Evolutionary conservation across 2,329 filamentous ascomycete genomes (phyloP).

Genomic region (Septoria petroselini): DNA sequence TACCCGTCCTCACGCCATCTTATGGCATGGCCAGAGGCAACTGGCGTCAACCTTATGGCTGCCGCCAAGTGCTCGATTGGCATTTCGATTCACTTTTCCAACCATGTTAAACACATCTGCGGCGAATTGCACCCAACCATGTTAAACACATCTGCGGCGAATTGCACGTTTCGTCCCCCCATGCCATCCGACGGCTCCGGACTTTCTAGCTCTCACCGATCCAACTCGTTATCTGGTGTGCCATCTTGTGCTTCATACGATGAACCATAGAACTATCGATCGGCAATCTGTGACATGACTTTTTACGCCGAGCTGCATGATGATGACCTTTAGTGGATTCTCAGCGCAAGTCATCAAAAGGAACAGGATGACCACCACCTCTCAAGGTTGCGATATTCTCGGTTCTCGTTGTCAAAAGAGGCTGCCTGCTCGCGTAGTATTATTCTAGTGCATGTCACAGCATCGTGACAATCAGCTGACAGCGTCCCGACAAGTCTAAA

Average conservation of each 20-base stretch:
- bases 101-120: constrained; percentile 1
- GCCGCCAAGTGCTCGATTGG: neutral
- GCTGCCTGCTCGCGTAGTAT: too few species aligned
- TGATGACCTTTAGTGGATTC: too few species aligned
- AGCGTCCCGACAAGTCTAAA: too few species aligned
- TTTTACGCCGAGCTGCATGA: too few species aligned
- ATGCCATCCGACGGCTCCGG: neutral
- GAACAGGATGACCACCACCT: too few species aligned
- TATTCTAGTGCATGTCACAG: too few species aligned
- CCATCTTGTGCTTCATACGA: neutral
- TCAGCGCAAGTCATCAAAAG: too few species aligned
- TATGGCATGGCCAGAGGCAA: neutral
- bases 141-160: constrained; percentile 1
- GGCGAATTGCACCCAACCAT: neutral
- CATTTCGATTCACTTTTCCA: neutral
- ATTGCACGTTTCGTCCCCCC: neutral
- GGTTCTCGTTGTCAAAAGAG: too few species aligned
- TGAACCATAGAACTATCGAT: neutral
- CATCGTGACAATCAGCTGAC: too few species aligned
- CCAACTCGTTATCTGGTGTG: neutral
- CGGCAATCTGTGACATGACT: too few species aligned
- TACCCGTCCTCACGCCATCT: neutral
- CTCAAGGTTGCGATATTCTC: too few species aligned
- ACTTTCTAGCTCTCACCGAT: neutral
- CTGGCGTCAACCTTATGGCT: neutral